A percentile compares a stretch with the other conserved stretches of the same genome.
These are phyloP conservation scores for Barnettozyma populi DNA, from an alignment of 805 yeast species.

Conservation along the genomic window DNA sequence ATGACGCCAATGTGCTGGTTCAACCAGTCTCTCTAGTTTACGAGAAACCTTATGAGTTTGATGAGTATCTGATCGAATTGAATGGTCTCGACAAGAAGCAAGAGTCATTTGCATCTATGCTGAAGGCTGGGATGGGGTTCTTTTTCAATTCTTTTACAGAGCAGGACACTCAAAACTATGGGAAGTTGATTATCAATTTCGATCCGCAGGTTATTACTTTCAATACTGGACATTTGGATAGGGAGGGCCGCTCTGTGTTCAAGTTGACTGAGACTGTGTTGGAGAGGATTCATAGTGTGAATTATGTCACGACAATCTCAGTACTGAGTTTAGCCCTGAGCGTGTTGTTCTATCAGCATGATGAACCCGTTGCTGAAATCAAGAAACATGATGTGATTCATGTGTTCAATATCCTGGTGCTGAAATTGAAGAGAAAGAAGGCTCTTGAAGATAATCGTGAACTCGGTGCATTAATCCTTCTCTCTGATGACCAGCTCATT, in stretches of 20 bases:
- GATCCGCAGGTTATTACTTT: constrained; percentile 6
- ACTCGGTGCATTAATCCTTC: constrained; percentile 1
- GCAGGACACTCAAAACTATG: constrained; percentile 11
- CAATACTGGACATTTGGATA: constrained; percentile 6
- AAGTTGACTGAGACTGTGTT: constrained; percentile 10
- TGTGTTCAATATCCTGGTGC: constrained; percentile 5
- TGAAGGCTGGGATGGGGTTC: constrained; percentile 12
- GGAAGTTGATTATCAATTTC: constrained; percentile 20
- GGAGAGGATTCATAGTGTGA: constrained; percentile 13
- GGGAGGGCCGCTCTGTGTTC: constrained; percentile 1
- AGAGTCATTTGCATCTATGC: constrained; percentile 17
- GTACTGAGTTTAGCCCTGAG: constrained; percentile 14
- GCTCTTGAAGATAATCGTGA: background rate
- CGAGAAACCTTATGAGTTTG: constrained; percentile 23
- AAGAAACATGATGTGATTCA: constrained; percentile 6
- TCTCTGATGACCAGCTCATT: constrained; percentile 3
- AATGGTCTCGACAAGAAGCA: constrained; percentile 22
- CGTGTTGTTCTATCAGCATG: constrained; percentile 13
- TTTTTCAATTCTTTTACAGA: background rate
- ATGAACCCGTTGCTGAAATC: constrained; percentile 8
- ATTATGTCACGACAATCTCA: constrained; percentile 18
- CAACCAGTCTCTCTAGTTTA: constrained; percentile 20
- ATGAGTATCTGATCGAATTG: constrained; percentile 19
- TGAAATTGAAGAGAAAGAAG: background rate
- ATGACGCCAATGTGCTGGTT: constrained; percentile 4